phyloP scores from a whole-genome alignment of 2,329 filamentous ascomycete species.

The Phaeoacremonium minimum region DNA sequence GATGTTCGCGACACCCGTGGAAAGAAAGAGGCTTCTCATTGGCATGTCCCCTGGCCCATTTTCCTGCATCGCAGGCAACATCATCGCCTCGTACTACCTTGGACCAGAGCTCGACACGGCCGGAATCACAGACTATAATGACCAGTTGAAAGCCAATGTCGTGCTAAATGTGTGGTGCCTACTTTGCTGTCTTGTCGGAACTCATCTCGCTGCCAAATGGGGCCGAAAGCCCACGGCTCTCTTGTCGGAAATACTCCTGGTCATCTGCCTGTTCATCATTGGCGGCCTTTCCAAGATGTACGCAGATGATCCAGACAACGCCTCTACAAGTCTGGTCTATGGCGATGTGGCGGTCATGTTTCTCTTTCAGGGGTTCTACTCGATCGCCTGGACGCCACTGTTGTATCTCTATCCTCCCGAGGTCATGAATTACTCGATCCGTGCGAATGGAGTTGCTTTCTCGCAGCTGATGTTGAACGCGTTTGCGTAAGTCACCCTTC shows the following conservation, averaged over 20 bases:
- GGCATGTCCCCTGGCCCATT: constrained; percentile 24
- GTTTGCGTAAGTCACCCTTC: constrained; percentile 19
- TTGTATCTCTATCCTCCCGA: constrained; percentile 43
- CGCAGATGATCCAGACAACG: constrained; percentile 18
- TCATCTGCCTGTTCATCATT: constrained; percentile 44
- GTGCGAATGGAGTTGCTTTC: constrained; percentile 39
- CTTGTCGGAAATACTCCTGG: constrained; percentile 28
- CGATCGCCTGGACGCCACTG: constrained; percentile 44
- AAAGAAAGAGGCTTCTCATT: constrained; percentile 31
- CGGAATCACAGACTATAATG: constrained; percentile 34
- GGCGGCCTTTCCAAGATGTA: constrained; percentile 42
- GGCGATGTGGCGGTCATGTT: constrained; percentile 43
- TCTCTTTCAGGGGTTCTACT: constrained; percentile 46
- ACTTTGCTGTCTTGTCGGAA: constrained; percentile 33
- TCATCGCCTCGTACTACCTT: constrained; percentile 35
- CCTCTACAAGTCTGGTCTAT: constrained; percentile 25
- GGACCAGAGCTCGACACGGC: constrained; percentile 36
- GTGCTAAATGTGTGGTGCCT: constrained; percentile 48
- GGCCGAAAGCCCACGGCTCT: constrained; percentile 39
- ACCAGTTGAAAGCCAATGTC: constrained; percentile 43
- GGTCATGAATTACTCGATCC: constrained; percentile 43
- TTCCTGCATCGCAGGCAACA: constrained; percentile 30
- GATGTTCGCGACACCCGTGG: constrained; percentile 27
- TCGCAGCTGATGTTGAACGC: constrained; percentile 23
- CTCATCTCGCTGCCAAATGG: constrained; percentile 32